A percentile compares a stretch with the other conserved stretches of the same genome.
Evolutionary conservation across 805 yeast species (phyloP).

Genomic region (Candida takata): DNA sequence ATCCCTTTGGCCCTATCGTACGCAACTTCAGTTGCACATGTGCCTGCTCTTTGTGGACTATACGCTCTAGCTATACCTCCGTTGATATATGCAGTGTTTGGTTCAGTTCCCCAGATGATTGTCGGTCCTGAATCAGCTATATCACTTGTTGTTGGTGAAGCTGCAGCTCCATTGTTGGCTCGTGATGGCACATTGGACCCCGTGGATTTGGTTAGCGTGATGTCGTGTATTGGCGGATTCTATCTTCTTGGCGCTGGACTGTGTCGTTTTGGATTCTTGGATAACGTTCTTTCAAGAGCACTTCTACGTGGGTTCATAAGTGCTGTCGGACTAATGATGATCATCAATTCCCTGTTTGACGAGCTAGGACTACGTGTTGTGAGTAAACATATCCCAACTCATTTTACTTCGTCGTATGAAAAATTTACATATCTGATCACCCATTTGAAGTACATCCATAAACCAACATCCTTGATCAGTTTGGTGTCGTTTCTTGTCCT

Average conservation of each 20-base stretch:
- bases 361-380: constrained; percentile 61
- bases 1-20: constrained; percentile 71
- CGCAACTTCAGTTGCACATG: constrained; percentile 78
- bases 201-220: constrained; percentile 54
- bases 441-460: constrained; percentile 43
- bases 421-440: constrained; percentile 52
- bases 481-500: constrained; percentile 40
- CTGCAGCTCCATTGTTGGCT: constrained; percentile 49
- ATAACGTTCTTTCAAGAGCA: constrained; percentile 70
- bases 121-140: constrained; percentile 92
- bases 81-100: constrained; percentile 65
- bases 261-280: constrained; percentile 79
- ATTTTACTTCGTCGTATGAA: constrained; percentile 64
- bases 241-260: constrained; percentile 67
- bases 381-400: constrained; percentile 38
- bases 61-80: constrained; percentile 75
- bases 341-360: constrained; percentile 65
- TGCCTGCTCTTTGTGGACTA: constrained; percentile 76
- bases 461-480: constrained; percentile 58
- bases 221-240: constrained; percentile 73
- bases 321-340: constrained; percentile 81
- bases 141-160: constrained; percentile 75
- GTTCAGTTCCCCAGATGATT: constrained; percentile 82
- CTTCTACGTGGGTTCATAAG: constrained; percentile 76
- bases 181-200: constrained; percentile 37